phyloP scores from a whole-genome alignment of 805 yeast genomes.

The Candida parachauliodes region DNA sequence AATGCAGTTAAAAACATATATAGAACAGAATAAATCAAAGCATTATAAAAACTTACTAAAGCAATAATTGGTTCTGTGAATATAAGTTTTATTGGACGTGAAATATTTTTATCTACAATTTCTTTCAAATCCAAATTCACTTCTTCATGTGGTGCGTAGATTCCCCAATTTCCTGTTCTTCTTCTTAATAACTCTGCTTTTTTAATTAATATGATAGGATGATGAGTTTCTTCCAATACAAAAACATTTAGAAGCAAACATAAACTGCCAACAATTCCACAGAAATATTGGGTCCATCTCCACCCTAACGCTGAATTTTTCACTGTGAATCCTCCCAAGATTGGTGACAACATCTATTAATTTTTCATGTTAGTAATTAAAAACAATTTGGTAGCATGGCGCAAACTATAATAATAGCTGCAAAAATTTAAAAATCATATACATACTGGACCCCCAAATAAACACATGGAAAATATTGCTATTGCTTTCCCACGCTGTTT shows the following conservation, averaged over 20 bases:
- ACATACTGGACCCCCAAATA: slow-evolving; percentile 79
- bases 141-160: slow-evolving; percentile 37
- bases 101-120: slow-evolving; percentile 31
- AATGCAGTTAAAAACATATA: slow-evolving; percentile 44
- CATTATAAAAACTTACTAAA: slow-evolving; percentile 42
- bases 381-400: no score
- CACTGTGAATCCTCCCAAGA: slow-evolving; percentile 44
- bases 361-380: no score
- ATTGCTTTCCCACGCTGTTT: slow-evolving; percentile 71
- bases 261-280: slow-evolving; percentile 36
- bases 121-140: slow-evolving; percentile 25
- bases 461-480: slow-evolving; percentile 64
- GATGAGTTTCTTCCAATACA: slow-evolving; percentile 37
- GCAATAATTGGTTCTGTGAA: slow-evolving; percentile 41
- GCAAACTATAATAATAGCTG: no score
- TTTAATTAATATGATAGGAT: slow-evolving; percentile 30
- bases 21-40: slow-evolving; percentile 47
- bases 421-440: no score
- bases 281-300: slow-evolving; percentile 56
- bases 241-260: slow-evolving; percentile 30
- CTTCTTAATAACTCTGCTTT: slow-evolving; percentile 36
- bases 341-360: slow-evolving; percentile 79
- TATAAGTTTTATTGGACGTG: slow-evolving; percentile 38
- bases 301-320: slow-evolving; percentile 42
- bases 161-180: slow-evolving; percentile 43